Conservation (phyloP, 2,329 filamentous ascomycete genomes). For the Falciphora oryzae region DNA sequence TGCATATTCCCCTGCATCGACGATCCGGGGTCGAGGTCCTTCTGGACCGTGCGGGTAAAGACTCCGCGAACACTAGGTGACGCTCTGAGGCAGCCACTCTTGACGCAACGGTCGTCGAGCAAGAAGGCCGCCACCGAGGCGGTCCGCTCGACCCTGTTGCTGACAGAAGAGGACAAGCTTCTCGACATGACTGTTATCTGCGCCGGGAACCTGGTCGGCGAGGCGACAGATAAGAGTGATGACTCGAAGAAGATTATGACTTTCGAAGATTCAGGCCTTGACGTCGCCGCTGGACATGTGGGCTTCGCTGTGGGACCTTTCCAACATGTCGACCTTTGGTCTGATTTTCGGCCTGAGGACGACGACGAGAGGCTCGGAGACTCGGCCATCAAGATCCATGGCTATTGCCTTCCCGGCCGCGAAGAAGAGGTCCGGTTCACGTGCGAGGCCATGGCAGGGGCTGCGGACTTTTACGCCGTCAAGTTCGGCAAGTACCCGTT, state of each 20-base stretch:
- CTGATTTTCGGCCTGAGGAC: conserved; percentile 82
- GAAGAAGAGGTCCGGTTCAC: conserved; percentile 80
- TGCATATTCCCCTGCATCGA: conserved; percentile 94
- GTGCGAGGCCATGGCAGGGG: conserved; percentile 75
- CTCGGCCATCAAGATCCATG: conserved; percentile 83
- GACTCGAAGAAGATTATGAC: conserved; percentile 80
- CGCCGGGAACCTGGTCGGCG: conserved; percentile 82
- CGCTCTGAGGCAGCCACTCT: conserved; percentile 48
- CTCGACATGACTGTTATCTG: conserved; percentile 87
- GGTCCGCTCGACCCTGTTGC: conserved; percentile 25
- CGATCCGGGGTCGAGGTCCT: conserved; percentile 62
- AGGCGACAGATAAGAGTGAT: conserved; percentile 70
- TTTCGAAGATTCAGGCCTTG: conserved; percentile 60
- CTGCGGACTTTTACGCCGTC: conserved; percentile 86
- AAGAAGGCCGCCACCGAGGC: conserved; percentile 26
- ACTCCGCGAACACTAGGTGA: conserved; percentile 84
- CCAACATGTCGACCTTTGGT: conserved; percentile 79
- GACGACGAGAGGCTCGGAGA: conserved; percentile 87
- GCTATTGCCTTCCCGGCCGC: conserved; percentile 82
- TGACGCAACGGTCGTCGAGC: conserved; percentile 28
- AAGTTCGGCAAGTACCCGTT: conserved; percentile 90
- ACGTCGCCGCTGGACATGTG: conserved; percentile 77
- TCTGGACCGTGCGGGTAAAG: conserved; percentile 48
- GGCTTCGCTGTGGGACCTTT: conserved; percentile 94
- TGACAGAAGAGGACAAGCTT: conserved; percentile 74